Base-by-base conservation (phyloP, 2,329 filamentous ascomycete genomes). In the Ramularia endophylla region DNA sequence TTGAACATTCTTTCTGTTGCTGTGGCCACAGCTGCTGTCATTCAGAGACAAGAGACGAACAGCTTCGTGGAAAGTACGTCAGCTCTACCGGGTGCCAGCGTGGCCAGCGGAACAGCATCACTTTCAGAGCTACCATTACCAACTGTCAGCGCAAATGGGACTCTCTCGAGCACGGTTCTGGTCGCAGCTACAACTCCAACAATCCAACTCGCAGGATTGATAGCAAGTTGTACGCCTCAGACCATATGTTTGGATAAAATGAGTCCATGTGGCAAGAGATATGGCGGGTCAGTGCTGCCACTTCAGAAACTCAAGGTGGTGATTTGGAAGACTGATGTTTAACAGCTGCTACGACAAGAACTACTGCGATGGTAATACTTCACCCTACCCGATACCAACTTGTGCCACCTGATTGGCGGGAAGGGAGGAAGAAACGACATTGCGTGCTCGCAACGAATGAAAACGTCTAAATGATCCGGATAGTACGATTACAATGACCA, bases 321-420 rank as follows among this genome's bases (percentile, higher is more conserved):
- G 39, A 9, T 41, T 17, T 22, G 32, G 16, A 33, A 15, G 6
- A 3, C 22, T 5, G 13, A 15, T 25, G 5, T 9, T 12, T n/a
- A 2, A 7, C 35, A 55, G 52, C n/a, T 50, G 47, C 17, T 53
- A 52, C 31, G 50, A 55, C 22, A 45, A 42, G 34, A 50, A 55
- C 41, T 43, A 37, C 36, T 55, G 52, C 44, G 39, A 43, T 28
- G 52, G 50, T 8, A 52, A 41, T 11, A 43, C 46, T 9, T 38
- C 37, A 8, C 43, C 46, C 1, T 48, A 40, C 27, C 43, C 43
- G 8, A 41, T 44, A 18, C 44, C 44, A n/a, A 47, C 43, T 18
- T 48, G 40, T 18, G 25, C 36, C 34, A 39, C 37, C 35, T 31
- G 29, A 43, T 31, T 35, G 12, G 15, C 17, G 19, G 27, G 27